Evolutionary conservation across 768 basidiomycete genomes (phyloP).

Genomic region (Boletus pseudopeckii): DNA sequence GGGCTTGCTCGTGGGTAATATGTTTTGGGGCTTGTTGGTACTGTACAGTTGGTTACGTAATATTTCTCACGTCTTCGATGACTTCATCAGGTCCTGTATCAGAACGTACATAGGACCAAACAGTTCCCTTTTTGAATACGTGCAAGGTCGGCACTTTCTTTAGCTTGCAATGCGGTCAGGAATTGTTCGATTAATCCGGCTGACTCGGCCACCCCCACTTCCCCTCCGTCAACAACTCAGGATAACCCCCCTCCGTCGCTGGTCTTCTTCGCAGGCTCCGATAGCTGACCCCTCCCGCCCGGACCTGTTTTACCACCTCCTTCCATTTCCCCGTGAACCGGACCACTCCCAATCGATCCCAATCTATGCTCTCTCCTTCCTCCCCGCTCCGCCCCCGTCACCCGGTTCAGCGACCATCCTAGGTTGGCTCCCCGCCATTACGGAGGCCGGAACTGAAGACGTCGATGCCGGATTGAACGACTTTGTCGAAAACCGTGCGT

Average conservation of each 20-base stretch:
- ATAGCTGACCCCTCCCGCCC: constrained; percentile 56
- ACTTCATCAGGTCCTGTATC: constrained; percentile 16
- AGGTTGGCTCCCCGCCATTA: constrained; percentile 65
- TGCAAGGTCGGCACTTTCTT: too few species aligned
- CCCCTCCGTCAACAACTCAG: too few species aligned
- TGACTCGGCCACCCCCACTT: background rate
- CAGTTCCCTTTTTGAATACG: too few species aligned
- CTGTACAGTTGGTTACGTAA: constrained; percentile 37
- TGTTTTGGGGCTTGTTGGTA: constrained; percentile 23
- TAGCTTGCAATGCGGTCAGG: constrained; percentile 9
- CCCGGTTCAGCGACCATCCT: constrained; percentile 52
- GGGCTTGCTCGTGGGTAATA: constrained; percentile 12
- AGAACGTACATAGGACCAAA: too few species aligned
- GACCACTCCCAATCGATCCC: constrained; percentile 39
- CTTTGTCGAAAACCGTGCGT: constrained; percentile 69
- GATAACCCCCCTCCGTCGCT: constrained; percentile 9
- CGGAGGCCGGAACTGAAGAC: constrained; percentile 26
- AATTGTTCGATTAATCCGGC: constrained; percentile 2
- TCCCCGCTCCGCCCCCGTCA: constrained; percentile 42
- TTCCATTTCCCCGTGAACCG: constrained; percentile 47
- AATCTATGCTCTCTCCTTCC: constrained; percentile 66
- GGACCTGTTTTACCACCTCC: constrained; percentile 68
- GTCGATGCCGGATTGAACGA: constrained; percentile 60
- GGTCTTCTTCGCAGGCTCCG: constrained; percentile 19
- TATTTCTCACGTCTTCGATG: constrained; percentile 8